These are phyloP conservation scores for Yamadazyma atmosphaerica DNA, from an alignment of 1,139 yeast genomes.

Conservation along the genomic window DNA sequence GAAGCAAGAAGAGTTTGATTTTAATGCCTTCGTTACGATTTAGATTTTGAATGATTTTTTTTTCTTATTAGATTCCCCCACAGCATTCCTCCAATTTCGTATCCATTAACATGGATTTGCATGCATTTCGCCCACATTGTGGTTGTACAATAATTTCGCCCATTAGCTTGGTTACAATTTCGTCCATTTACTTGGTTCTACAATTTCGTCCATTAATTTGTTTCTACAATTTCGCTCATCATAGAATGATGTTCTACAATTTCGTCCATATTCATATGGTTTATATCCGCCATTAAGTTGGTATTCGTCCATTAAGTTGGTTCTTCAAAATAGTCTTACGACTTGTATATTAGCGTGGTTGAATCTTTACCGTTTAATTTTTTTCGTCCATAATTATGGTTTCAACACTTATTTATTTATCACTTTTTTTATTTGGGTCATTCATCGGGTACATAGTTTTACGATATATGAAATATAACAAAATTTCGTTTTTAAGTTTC, in stretches of 20 bases:
- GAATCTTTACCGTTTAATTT: background rate
- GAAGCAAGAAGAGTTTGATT: slow-evolving; percentile 32
- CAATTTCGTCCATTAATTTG: slow-evolving; percentile 12
- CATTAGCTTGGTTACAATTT: slow-evolving; percentile 11
- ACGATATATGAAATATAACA: background rate
- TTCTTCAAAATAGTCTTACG: background rate
- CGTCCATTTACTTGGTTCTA: slow-evolving; percentile 7
- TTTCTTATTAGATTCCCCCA: slow-evolving; percentile 3
- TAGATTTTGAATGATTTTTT: slow-evolving; percentile 10
- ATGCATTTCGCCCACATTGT: slow-evolving; percentile 4
- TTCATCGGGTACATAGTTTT: background rate
- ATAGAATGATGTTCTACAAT: slow-evolving; percentile 2
- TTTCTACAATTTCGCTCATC: slow-evolving; percentile 6
- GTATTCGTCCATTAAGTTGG: slow-evolving; percentile 6
- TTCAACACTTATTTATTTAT: slow-evolving; percentile 2
- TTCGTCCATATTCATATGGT: slow-evolving; percentile 7
- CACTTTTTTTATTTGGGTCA: background rate
- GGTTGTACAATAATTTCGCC: slow-evolving; percentile 8
- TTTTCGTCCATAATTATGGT: slow-evolving; percentile 4
- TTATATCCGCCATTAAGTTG: slow-evolving; percentile 4
- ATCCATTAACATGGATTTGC: slow-evolving; percentile 12
- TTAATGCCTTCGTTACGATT: slow-evolving; percentile 30
- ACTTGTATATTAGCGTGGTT: background rate
- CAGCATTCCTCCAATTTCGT: slow-evolving; percentile 3
- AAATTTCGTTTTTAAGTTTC: background rate